Base-by-base conservation (phyloP, 2,329 filamentous ascomycete genomes). In the Aspergillus sp. region DNA sequence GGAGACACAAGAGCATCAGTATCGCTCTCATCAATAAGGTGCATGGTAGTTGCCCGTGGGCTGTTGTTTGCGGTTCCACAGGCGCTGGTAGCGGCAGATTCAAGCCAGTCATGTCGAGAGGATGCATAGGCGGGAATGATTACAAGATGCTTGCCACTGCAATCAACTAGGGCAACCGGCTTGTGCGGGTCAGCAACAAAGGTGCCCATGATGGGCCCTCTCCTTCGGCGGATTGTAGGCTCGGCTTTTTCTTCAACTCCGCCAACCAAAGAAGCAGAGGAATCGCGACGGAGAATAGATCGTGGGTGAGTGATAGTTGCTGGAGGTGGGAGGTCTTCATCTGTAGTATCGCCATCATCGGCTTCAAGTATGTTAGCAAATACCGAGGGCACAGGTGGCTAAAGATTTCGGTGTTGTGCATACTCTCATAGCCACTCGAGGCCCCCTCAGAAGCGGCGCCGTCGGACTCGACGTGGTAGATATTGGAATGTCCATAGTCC, bases 321-420 rank as follows among this genome's bases (percentile, higher is more conserved):
- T 56, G 73, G 79, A 57, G 74, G 78, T 60, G 76, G 78, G 48
- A 80, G 75, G 66, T 85, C 81, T 69, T 85, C 82, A 69, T 85
- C 83, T 70, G 83, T 85, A 54, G 83, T 85, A 63, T 85, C 83
- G 69, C 82, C 82, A 71, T 83, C 80, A 71, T 85, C 83, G 67
- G 82, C 82, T 85, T 62, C 47, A 61, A 59, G 52, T 30, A 32
- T 62, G 75, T 85, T 78, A 85, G 82, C 78, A 72, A 57, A 24
- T 65, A 8, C 43, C 58, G 64, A 57, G 60, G 60, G 54, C 57
- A 64, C 66, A 65, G 53, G 34, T 32, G 7, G 17, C 34, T 36
- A 17, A 7, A 32, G 18, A 18, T 48, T n/a, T 20, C 50, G 39
- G 53, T 56, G 58, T 60, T 57, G 56, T 66, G 72, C 82, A 74